Evolutionary conservation across 2,329 filamentous ascomycete species (phyloP), one percentile per base, ranked within the genome.

Genomic region (Fusarium camptoceras): DNA sequence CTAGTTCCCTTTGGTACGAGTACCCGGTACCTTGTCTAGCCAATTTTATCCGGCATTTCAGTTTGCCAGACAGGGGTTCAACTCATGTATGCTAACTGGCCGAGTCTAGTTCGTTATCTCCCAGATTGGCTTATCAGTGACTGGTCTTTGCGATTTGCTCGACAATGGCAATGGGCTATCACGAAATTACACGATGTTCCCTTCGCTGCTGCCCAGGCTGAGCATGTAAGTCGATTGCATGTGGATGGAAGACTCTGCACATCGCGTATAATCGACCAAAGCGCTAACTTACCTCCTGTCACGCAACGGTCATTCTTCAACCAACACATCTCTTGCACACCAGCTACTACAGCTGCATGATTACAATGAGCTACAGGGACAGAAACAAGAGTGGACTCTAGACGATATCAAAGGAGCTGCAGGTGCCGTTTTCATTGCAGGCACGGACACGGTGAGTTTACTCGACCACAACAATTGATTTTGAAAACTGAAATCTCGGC

Each of bases 391-490:
- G n/a, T 76, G 75, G 75, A 64, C 79, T 1, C 74, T 83, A 18
- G 79, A 79, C 16, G 83, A 85, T 65, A 83, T 86, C 71, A 84
- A 85, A 72, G 84, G 84, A 28, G 84, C 84, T 6, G 80, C 83
- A 3, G 84, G 82, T 0, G 82, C 84, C 9, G 79, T 86, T 43
- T 85, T 82, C 66, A 83, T 84, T 61, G 84, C 84, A 18, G 84
- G 84, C n/a, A 79, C 80, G 28, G 80, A 85, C 66, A 83, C 82
- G 25, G 76, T 77, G 55, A 64, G 76, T 68, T 20, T 15, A n/a
- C 25, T 31, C 16, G n/a, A 48, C n/a, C 15, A 39, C n/a, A 27
- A 50, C 28, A 39, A 49, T 71, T 74, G 65, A 71, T 68, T 74
- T 75, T 68, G 54, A 53, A 66, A 63, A 37, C 64, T 76, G 39